Evolutionary conservation across 2,329 filamentous ascomycete genomes (phyloP).

Genomic region (Coleophoma crateriformis): DNA sequence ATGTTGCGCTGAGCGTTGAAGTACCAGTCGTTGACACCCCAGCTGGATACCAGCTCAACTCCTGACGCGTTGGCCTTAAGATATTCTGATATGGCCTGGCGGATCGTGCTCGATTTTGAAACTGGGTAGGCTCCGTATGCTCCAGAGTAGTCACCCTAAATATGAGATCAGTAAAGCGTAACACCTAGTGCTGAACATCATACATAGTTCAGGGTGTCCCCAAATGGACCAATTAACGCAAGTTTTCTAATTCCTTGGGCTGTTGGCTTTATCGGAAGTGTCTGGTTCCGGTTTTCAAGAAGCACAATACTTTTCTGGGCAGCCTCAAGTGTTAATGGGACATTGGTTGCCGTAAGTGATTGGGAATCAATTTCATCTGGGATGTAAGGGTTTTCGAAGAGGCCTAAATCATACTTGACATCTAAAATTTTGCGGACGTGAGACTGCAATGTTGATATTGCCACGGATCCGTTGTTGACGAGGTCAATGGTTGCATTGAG

Average conservation of each 20-base stretch:
- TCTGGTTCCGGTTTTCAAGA: conserved; percentile 34
- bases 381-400: conserved; percentile 34
- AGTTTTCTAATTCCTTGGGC: conserved; percentile 27
- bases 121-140: conserved; percentile 34
- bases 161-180: background rate
- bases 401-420: conserved; percentile 37
- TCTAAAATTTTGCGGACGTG: conserved; percentile 31
- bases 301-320: conserved; percentile 37
- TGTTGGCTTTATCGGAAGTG: conserved; percentile 28
- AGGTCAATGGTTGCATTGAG: conserved; percentile 30
- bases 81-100: conserved; percentile 29
- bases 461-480: conserved; percentile 29
- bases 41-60: conserved; percentile 32
- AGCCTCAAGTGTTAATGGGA: conserved; percentile 33
- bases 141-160: conserved; percentile 34
- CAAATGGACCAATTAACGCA: conserved; percentile 35
- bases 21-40: conserved; percentile 38
- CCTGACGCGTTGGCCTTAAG: conserved; percentile 13
- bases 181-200: background rate
- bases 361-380: conserved; percentile 27
- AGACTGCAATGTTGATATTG: conserved; percentile 28
- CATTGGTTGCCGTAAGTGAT: conserved; percentile 28
- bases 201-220: conserved; percentile 33
- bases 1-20: conserved; percentile 38
- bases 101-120: conserved; percentile 31